phyloP scores from a whole-genome alignment of 495 filamentous ascomycete species.

The Cercophora samala region DNA sequence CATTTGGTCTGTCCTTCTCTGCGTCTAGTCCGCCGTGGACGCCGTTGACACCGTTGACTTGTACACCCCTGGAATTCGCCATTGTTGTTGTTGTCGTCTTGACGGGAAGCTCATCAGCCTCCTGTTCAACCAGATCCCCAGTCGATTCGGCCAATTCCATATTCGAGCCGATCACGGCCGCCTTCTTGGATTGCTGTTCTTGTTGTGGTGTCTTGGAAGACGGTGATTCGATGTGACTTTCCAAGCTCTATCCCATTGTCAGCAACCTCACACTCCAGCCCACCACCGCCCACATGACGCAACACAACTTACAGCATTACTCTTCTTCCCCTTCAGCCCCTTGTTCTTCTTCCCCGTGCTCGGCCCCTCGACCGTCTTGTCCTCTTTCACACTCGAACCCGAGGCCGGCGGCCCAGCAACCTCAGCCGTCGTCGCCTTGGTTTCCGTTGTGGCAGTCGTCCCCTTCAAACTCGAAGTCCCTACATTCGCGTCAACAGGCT shows the following conservation, averaged over 20 bases:
- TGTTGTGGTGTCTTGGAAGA: conserved; percentile 4
- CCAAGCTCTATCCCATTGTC: conserved; percentile 4
- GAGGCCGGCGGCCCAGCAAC: not conserved
- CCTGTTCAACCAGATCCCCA: conserved; percentile 22
- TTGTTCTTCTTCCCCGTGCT: not conserved
- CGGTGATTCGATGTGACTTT: not conserved
- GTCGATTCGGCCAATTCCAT: conserved; percentile 16
- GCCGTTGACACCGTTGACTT: not conserved
- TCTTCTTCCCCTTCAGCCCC: conserved; percentile 8
- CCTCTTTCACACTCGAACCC: not conserved
- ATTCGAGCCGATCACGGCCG: not conserved
- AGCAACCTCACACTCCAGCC: not conserved
- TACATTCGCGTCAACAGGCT: conserved; percentile 25
- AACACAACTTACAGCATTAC: conserved; percentile 15
- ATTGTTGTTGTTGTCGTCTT: not conserved
- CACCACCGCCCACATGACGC: not conserved
- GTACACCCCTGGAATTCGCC: not conserved
- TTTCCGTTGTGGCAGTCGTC: not conserved
- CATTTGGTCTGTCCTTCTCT: not conserved
- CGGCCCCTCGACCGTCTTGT: not conserved
- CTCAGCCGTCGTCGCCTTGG: not conserved
- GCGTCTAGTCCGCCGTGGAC: not conserved
- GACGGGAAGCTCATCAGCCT: conserved; percentile 18
- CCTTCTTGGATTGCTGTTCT: not conserved
- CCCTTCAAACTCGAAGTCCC: not conserved